A percentile compares a stretch with the other conserved stretches of the same genome.
Evolutionary conservation across 2,329 filamentous ascomycete genomes (phyloP).

Genomic region (Colletotrichum sp.): DNA sequence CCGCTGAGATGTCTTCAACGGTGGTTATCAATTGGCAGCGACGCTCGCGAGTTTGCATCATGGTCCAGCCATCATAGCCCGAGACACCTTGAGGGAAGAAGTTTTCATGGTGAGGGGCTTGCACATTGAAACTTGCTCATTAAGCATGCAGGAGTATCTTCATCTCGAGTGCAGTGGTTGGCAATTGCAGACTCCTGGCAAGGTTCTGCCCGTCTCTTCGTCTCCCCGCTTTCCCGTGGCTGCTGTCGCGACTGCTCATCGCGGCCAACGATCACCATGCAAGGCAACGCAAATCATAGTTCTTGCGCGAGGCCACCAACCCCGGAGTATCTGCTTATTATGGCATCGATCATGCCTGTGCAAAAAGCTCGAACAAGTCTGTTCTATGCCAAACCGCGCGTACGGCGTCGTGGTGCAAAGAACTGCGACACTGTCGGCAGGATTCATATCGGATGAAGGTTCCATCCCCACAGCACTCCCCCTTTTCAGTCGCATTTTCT

Average conservation of each 20-base stretch:
- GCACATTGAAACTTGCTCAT: not conserved
- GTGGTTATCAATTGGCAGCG: not conserved
- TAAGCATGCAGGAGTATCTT: not conserved
- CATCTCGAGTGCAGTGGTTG: not conserved
- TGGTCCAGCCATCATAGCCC: not conserved
- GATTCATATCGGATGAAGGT: not conserved
- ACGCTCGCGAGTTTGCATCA: not conserved
- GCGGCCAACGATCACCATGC: not conserved
- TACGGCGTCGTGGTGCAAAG: not conserved
- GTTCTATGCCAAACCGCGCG: not conserved
- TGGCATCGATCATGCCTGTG: conserved; percentile 8
- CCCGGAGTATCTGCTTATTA: not conserved
- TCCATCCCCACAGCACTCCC: not conserved
- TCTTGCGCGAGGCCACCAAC: not conserved
- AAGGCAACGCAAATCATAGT: not conserved
- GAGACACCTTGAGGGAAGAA: not conserved
- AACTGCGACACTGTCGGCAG: not conserved
- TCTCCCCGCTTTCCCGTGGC: not conserved
- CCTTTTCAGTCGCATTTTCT: not conserved
- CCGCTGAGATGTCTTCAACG: not conserved
- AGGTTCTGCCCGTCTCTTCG: not conserved
- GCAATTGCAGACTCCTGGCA: not conserved
- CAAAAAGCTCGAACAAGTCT: not conserved
- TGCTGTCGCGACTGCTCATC: not conserved
- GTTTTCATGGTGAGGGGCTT: not conserved